phyloP scores from a whole-genome alignment of 768 basidiomycete genomes.

The Psilocybe subaeruginosa region DNA sequence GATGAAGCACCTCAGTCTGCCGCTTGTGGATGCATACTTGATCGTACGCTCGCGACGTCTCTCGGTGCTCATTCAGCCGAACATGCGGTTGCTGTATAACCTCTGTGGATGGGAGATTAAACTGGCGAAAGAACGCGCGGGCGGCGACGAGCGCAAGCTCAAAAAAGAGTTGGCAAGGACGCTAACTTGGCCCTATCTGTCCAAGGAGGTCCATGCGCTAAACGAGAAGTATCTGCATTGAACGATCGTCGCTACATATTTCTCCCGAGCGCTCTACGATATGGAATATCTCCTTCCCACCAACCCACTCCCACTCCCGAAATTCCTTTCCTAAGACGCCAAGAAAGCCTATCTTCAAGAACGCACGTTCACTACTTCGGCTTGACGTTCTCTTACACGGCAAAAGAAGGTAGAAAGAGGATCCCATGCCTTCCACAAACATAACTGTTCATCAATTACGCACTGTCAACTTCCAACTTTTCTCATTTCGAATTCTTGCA shows the following conservation, averaged over 20 bases:
- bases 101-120: slow-evolving; percentile 94
- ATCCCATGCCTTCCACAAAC: neutral
- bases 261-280: neutral
- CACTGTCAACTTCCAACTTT: neutral
- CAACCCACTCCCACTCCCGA: neutral
- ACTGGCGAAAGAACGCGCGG: slow-evolving; percentile 77
- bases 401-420: no score
- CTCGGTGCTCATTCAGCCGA: slow-evolving; percentile 92
- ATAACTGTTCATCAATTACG: neutral
- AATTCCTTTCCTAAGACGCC: no score
- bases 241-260: slow-evolving; percentile 3
- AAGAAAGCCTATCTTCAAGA: no score
- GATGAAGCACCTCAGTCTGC: slow-evolving; percentile 87
- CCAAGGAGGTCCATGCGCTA: slow-evolving; percentile 81
- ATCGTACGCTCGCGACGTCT: slow-evolving; percentile 89
- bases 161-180: slow-evolving; percentile 66
- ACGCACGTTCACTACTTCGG: no score
- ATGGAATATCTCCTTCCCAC: neutral
- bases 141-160: slow-evolving; percentile 50
- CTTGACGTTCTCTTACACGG: no score
- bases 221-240: slow-evolving; percentile 80
- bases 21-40: slow-evolving; percentile 92
- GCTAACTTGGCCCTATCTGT: slow-evolving; percentile 83
- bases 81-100: slow-evolving; percentile 94
- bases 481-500: neutral